phyloP scores from a whole-genome alignment of 2,329 filamentous ascomycete species.

The Achaetomium macrosporum region DNA sequence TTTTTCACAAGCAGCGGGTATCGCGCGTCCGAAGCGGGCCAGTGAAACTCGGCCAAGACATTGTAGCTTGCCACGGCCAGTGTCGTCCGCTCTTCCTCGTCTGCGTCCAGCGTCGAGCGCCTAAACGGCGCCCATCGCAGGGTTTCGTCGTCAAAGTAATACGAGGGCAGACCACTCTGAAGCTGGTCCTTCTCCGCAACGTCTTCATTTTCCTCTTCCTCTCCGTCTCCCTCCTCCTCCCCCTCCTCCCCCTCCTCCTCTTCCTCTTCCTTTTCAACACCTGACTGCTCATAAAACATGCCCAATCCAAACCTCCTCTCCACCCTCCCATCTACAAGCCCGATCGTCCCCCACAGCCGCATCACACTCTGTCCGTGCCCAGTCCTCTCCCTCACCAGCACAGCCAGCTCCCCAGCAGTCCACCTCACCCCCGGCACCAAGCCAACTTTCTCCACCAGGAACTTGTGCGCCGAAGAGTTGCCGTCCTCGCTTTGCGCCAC shows the following conservation, averaged over 20 bases:
- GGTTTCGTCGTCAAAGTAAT: slow-evolving; percentile 22
- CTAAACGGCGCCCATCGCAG: slow-evolving; percentile 18
- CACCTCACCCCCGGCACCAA: slow-evolving; percentile 45
- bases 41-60: slow-evolving; percentile 46
- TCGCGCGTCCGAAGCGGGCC: slow-evolving; percentile 38
- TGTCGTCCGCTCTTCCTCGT: slow-evolving; percentile 10
- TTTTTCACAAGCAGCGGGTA: slow-evolving; percentile 40
- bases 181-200: slow-evolving; percentile 14
- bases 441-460: slow-evolving; percentile 46
- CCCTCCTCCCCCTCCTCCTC: neutral
- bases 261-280: neutral
- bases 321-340: slow-evolving; percentile 26
- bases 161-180: slow-evolving; percentile 10
- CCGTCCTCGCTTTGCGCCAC: slow-evolving; percentile 52
- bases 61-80: slow-evolving; percentile 46
- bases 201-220: neutral
- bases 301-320: slow-evolving; percentile 21
- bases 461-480: slow-evolving; percentile 40
- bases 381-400: slow-evolving; percentile 46
- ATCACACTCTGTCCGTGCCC: slow-evolving; percentile 35
- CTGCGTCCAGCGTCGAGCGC: neutral
- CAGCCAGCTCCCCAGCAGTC: slow-evolving; percentile 41
- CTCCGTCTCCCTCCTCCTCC: neutral
- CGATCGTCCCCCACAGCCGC: slow-evolving; percentile 50
- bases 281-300: slow-evolving; percentile 20